Percentiles rank a stretch among this genome's conserved stretches.
These are phyloP conservation scores for Keithomyces neogunnii DNA, from an alignment of 2,329 filamentous ascomycete species.

Conservation along the genomic window DNA sequence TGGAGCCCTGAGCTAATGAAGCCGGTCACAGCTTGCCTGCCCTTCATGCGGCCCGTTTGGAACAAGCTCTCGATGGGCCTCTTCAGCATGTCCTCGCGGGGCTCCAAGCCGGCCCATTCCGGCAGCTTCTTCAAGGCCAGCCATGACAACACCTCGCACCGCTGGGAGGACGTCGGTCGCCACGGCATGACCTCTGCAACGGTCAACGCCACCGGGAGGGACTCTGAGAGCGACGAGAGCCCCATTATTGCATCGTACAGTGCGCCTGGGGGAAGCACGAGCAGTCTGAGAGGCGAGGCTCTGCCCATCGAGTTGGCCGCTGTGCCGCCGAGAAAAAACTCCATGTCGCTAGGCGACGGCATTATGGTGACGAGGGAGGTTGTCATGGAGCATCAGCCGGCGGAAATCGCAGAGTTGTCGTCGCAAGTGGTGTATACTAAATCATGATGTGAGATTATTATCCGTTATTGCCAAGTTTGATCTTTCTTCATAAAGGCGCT, in stretches of 20 bases:
- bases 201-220: neutral
- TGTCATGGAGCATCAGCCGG: too few species aligned
- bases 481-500: too few species aligned
- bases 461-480: too few species aligned
- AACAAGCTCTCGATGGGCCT: slow-evolving; percentile 5
- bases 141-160: neutral
- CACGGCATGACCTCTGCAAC: neutral
- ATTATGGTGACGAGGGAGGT: neutral
- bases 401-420: too few species aligned
- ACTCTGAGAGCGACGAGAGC: neutral
- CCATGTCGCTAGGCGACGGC: neutral
- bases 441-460: too few species aligned
- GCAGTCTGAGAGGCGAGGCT: neutral
- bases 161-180: neutral
- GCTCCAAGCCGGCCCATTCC: neutral
- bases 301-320: neutral
- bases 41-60: slow-evolving; percentile 8
- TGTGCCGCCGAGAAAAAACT: neutral
- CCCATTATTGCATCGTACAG: neutral
- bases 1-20: neutral
- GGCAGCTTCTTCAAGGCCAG: neutral
- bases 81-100: slow-evolving; percentile 3
- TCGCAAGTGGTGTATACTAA: too few species aligned
- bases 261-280: neutral
- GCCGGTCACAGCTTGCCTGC: slow-evolving; percentile 6